Evolutionary conservation across 352 stramenopile genomes (phyloP).

Genomic region (Halophytophthora polymorphica): DNA sequence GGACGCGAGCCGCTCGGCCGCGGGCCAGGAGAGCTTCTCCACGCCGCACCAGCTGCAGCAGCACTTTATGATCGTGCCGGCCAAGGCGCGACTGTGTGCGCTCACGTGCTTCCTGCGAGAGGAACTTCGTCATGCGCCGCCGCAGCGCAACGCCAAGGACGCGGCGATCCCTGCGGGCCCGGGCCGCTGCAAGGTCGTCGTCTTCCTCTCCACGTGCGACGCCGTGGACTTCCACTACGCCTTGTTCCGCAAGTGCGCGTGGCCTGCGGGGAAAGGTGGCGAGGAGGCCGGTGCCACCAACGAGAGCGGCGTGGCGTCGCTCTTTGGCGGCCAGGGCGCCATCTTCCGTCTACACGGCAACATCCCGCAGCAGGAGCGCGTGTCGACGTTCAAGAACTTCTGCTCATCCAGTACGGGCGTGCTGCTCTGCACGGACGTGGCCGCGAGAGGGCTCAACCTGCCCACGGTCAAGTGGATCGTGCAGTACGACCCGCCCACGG

Average conservation of each 20-base stretch:
- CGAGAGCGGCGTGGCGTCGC: slow-evolving; percentile 28
- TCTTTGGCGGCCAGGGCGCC: slow-evolving; percentile 57
- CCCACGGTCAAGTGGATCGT: slow-evolving; percentile 95
- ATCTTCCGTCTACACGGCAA: slow-evolving; percentile 94
- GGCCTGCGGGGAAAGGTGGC: slow-evolving; percentile 61
- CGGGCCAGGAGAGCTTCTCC: slow-evolving; percentile 69
- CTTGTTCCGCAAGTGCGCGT: slow-evolving; percentile 86
- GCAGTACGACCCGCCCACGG: slow-evolving; percentile 98
- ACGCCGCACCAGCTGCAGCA: slow-evolving; percentile 94
- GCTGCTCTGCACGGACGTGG: slow-evolving; percentile 98
- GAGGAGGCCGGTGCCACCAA: slow-evolving; percentile 87
- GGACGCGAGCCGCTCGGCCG: too few species aligned
- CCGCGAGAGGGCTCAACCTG: slow-evolving; percentile 97
- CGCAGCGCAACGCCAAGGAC: slow-evolving; percentile 25
- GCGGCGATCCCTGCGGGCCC: slow-evolving; percentile 2
- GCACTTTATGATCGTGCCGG: slow-evolving; percentile 94
- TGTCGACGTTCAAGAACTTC: slow-evolving; percentile 95
- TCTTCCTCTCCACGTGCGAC: slow-evolving; percentile 98
- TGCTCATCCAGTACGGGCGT: slow-evolving; percentile 88
- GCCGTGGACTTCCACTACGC: slow-evolving; percentile 96
- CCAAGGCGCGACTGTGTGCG: slow-evolving; percentile 92
- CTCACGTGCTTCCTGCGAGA: slow-evolving; percentile 91
- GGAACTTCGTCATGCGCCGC: slow-evolving; percentile 47
- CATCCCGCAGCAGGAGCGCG: slow-evolving; percentile 95
- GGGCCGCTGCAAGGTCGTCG: slow-evolving; percentile 84